phyloP scores from a whole-genome alignment of 331 rosid species.

The Pyrus hybrid region DNA sequence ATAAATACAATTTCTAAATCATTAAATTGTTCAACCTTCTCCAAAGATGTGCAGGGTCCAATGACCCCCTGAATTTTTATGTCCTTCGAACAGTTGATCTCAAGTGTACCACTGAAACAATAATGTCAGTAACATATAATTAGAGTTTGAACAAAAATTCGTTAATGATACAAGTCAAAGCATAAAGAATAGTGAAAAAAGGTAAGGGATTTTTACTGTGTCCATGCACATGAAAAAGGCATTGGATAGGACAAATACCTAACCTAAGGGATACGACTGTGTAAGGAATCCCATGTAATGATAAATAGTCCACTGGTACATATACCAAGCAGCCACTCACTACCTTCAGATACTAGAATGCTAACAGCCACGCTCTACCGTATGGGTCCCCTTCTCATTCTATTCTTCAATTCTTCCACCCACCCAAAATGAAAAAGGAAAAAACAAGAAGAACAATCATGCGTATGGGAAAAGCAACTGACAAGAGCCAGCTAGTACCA shows the following conservation, averaged over 20 bases:
- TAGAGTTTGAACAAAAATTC: background rate
- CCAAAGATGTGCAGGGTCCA: constrained; percentile 97
- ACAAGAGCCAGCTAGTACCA: background rate
- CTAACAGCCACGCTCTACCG: background rate
- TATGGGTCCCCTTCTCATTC: background rate
- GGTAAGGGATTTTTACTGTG: background rate
- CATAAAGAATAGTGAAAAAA: background rate
- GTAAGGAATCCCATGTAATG: background rate
- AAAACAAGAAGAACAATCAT: background rate
- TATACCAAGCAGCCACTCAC: background rate
- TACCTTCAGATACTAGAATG: background rate
- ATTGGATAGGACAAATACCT: background rate
- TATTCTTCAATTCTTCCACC: background rate
- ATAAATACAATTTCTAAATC: background rate
- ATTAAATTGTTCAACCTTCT: constrained; percentile 50
- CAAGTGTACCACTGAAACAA: constrained; percentile 74
- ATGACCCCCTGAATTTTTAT: constrained; percentile 89
- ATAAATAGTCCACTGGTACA: background rate
- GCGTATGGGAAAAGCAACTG: background rate
- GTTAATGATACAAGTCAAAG: background rate
- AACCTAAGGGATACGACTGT: background rate
- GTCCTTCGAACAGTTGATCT: constrained; percentile 95
- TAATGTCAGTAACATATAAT: background rate
- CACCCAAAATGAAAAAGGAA: background rate
- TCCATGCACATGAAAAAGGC: background rate